Percentiles rank a stretch among this genome's conserved stretches.
Conservation (phyloP, 768 basidiomycete species). For the Pleurotus sapidus region DNA sequence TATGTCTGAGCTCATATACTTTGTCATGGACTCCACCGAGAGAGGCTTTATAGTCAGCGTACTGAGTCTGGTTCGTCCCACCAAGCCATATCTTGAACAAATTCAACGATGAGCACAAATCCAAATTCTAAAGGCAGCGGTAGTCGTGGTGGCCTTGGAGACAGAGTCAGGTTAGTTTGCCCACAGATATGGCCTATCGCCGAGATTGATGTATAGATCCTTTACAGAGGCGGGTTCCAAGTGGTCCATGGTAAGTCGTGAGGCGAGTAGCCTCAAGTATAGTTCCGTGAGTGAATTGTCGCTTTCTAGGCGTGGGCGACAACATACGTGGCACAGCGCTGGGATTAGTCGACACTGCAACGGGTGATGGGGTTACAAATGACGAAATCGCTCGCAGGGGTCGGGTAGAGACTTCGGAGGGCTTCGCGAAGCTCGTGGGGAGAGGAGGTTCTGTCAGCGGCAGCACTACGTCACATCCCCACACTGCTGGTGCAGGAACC, state of each 20-base stretch:
- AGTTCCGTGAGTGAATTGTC: too few relatives aligned
- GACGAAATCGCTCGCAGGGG: conserved; percentile 1
- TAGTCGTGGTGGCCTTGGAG: neutral
- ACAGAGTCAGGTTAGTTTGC: neutral
- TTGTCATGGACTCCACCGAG: neutral
- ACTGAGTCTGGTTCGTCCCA: too few relatives aligned
- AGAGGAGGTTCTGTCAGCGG: neutral
- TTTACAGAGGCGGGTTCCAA: neutral
- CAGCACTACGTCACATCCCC: neutral
- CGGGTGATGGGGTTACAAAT: neutral
- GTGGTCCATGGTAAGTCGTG: neutral
- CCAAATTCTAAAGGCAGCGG: neutral
- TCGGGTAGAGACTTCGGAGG: neutral
- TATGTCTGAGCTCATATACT: neutral
- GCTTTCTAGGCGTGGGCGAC: neutral
- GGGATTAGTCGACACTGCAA: neutral
- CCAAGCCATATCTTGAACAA: too few relatives aligned
- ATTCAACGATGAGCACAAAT: too few relatives aligned
- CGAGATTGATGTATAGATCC: neutral
- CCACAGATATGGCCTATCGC: neutral
- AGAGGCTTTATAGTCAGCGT: too few relatives aligned
- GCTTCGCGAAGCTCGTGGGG: neutral
- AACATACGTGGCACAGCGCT: conserved; percentile 4
- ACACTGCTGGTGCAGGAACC: neutral
- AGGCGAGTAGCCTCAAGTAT: too few relatives aligned